phyloP scores from a whole-genome alignment of 495 filamentous ascomycete species.

The Trichoderma erinaceum region DNA sequence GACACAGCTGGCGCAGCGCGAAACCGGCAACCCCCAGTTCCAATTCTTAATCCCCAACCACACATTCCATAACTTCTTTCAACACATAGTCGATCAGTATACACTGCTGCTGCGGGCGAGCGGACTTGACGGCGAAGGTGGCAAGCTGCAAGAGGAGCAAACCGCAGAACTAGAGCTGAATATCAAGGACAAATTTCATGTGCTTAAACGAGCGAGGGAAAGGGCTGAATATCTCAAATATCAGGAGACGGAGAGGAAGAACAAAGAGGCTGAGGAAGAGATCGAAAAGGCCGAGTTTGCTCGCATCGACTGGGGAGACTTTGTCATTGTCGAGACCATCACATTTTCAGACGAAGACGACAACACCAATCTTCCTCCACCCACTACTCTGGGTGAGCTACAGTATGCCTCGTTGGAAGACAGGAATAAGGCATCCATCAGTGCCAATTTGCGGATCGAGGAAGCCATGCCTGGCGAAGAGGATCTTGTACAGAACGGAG shows the following conservation, averaged over 20 bases:
- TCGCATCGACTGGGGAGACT: constrained; percentile 97
- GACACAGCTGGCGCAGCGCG: constrained; percentile 78
- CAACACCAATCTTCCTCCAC: constrained; percentile 76
- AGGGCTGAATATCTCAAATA: constrained; percentile 82
- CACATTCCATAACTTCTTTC: constrained; percentile 91
- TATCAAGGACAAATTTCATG: constrained; percentile 67
- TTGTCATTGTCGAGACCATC: constrained; percentile 94
- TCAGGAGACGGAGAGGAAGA: constrained; percentile 77
- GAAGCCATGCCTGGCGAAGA: constrained; percentile 88
- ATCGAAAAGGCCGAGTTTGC: constrained; percentile 78
- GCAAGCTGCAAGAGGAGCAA: constrained; percentile 61
- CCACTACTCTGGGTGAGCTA: constrained; percentile 80
- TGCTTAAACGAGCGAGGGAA: constrained; percentile 73
- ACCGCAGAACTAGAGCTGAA: constrained; percentile 72
- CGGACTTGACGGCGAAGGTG: constrained; percentile 59
- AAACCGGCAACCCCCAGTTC: constrained; percentile 90
- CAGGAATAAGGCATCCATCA: constrained; percentile 81
- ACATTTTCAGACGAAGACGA: constrained; percentile 87
- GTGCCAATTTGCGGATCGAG: constrained; percentile 77
- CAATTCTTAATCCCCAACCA: constrained; percentile 95
- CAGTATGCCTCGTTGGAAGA: constrained; percentile 92
- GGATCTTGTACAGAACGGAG: constrained; percentile 51
- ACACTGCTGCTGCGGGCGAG: constrained; percentile 69
- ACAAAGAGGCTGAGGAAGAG: constrained; percentile 84
- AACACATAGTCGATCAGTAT: constrained; percentile 87